phyloP scores from a whole-genome alignment of 208 protist genomes.

The Trypanosoma theileri region DNA sequence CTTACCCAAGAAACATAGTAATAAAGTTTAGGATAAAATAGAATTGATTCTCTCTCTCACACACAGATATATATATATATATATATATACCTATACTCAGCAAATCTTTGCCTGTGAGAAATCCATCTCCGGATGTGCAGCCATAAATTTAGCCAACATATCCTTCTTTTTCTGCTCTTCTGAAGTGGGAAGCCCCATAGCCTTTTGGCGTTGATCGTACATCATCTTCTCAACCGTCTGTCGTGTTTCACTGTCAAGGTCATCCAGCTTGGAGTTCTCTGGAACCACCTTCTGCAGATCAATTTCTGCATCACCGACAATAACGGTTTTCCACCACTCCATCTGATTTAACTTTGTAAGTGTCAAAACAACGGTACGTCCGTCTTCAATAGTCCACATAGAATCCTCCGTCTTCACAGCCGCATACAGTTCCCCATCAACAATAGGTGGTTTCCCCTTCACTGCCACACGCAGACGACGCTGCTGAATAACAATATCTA shows the following conservation, averaged over 20 bases:
- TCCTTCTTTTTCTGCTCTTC: constrained; percentile 94
- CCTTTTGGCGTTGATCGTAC: constrained; percentile 95
- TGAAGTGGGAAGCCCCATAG: constrained; percentile 92
- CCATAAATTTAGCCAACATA: constrained; percentile 94
- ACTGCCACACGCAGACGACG: constrained; percentile 73
- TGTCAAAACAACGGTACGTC: constrained; percentile 76
- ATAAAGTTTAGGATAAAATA: too few species aligned
- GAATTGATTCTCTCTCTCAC: too few species aligned
- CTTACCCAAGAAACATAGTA: too few species aligned
- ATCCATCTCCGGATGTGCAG: constrained; percentile 94
- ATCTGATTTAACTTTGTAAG: constrained; percentile 89
- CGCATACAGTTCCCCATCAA: constrained; percentile 82
- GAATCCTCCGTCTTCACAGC: constrained; percentile 79
- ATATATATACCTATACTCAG: constrained; percentile 30
- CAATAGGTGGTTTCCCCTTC: constrained; percentile 77
- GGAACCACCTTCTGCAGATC: constrained; percentile 94
- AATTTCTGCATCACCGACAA: constrained; percentile 87
- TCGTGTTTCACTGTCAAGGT: constrained; percentile 93
- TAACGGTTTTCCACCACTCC: constrained; percentile 94
- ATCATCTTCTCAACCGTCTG: constrained; percentile 97
- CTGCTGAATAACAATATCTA: constrained; percentile 74
- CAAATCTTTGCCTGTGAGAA: constrained; percentile 95
- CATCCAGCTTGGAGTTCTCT: constrained; percentile 94
- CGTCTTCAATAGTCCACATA: constrained; percentile 94
- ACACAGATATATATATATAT: neutral